Percentiles rank a stretch among this genome's conserved stretches.
phyloP scores from a whole-genome alignment of 768 basidiomycete species.

The Suillus cothurnatus region DNA sequence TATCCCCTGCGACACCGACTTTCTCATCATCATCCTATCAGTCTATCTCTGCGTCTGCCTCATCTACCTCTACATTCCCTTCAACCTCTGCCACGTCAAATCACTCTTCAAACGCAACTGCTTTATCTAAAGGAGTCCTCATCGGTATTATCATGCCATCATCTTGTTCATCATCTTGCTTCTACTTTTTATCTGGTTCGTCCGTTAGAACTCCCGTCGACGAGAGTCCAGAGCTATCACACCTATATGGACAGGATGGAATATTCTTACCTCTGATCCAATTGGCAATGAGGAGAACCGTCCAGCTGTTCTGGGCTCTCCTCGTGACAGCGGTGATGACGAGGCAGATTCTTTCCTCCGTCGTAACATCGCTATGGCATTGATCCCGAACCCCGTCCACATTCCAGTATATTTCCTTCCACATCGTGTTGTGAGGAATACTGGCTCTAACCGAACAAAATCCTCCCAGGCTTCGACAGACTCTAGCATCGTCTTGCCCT shows the following conservation, averaged over 20 bases:
- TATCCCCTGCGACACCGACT: slow-evolving; percentile 29
- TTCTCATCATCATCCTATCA: slow-evolving; percentile 29
- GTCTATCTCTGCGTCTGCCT: slow-evolving; percentile 26
- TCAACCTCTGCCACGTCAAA: slow-evolving; percentile 25
- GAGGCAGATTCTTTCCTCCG: slow-evolving; percentile 68
- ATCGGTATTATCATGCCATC: slow-evolving; percentile 47
- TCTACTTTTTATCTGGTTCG: slow-evolving; percentile 40
- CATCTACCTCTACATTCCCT: slow-evolving; percentile 30
- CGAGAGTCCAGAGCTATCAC: slow-evolving; percentile 24
- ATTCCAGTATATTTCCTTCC: slow-evolving; percentile 31
- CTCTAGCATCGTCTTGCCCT: slow-evolving; percentile 35
- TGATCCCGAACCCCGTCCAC: slow-evolving; percentile 18
- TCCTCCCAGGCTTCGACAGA: slow-evolving; percentile 43
- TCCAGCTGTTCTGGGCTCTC: slow-evolving; percentile 64
- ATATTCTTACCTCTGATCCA: slow-evolving; percentile 36
- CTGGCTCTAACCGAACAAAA: slow-evolving; percentile 39
- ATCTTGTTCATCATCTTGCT: slow-evolving; percentile 61
- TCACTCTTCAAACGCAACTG: slow-evolving; percentile 30
- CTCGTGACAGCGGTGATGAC: slow-evolving; percentile 70
- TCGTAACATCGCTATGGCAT: slow-evolving; percentile 32
- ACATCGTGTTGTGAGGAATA: slow-evolving; percentile 38
- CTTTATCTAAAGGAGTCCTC: slow-evolving; percentile 31
- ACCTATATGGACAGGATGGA: slow-evolving; percentile 47
- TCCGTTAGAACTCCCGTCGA: slow-evolving; percentile 31
- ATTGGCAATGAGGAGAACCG: slow-evolving; percentile 35